phyloP scores from a whole-genome alignment of 352 stramenopile species.

The Peronospora destructor region DNA sequence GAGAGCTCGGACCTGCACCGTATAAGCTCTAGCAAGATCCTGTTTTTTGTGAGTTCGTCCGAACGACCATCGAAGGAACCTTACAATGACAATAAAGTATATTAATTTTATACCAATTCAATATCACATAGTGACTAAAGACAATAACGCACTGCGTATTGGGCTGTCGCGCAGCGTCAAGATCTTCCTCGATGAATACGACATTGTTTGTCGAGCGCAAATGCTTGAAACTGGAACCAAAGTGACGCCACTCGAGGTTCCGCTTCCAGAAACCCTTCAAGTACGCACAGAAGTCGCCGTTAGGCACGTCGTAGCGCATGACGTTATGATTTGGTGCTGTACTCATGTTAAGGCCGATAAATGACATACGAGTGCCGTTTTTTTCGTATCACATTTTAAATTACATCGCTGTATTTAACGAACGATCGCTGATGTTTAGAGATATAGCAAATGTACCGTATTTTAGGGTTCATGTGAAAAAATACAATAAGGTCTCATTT shows the following conservation, averaged over 20 bases:
- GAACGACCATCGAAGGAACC: slow-evolving; percentile 79
- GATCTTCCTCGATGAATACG: slow-evolving; percentile 72
- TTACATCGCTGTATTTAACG: too few species aligned
- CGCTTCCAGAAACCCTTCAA: slow-evolving; percentile 79
- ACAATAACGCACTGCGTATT: slow-evolving; percentile 45
- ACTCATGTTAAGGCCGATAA: slow-evolving; percentile 10
- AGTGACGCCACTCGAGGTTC: slow-evolving; percentile 76
- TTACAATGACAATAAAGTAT: slow-evolving; percentile 5
- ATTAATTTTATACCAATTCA: not conserved
- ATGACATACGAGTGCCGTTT: too few species aligned
- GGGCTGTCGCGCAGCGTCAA: slow-evolving; percentile 57
- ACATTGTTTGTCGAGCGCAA: slow-evolving; percentile 78
- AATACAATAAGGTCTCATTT: too few species aligned
- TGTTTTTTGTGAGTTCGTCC: slow-evolving; percentile 61
- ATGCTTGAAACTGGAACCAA: slow-evolving; percentile 70
- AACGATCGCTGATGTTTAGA: too few species aligned
- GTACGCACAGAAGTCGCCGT: slow-evolving; percentile 62
- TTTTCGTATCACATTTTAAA: too few species aligned
- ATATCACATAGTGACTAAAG: not conserved
- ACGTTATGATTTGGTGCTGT: slow-evolving; percentile 19
- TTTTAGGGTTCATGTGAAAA: too few species aligned
- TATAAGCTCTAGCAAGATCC: slow-evolving; percentile 69
- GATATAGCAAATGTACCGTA: too few species aligned
- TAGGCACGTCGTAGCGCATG: slow-evolving; percentile 48
- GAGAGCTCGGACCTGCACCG: slow-evolving; percentile 46